Evolutionary conservation across 2,329 filamentous ascomycete genomes (phyloP).

Genomic region (Cladosporium sp.): DNA sequence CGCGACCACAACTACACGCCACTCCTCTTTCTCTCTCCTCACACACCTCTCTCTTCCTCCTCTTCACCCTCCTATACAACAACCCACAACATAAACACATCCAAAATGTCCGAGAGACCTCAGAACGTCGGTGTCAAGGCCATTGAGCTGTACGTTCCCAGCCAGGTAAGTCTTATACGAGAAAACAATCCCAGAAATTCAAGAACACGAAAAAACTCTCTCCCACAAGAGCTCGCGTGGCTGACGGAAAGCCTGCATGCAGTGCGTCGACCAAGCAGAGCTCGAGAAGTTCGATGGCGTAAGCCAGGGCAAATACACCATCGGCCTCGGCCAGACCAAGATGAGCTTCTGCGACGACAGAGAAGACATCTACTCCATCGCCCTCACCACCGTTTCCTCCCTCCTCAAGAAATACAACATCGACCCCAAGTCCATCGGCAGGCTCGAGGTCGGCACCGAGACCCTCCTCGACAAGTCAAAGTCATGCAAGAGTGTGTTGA

Average conservation of each 20-base stretch:
- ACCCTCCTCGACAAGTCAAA: conserved; percentile 53
- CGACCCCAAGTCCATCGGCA: conserved; percentile 47
- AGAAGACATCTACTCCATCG: conserved; percentile 52
- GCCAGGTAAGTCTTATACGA: conserved; percentile 38
- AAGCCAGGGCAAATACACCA: conserved; percentile 48
- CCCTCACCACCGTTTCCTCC: conserved; percentile 48
- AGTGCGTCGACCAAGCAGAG: conserved; percentile 51
- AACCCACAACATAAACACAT: conserved; percentile 18
- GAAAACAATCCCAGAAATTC: no score
- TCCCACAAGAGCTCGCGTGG: not conserved
- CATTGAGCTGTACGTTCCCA: conserved; percentile 52
- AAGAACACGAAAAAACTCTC: not conserved
- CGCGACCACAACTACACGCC: no score
- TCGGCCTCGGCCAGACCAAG: conserved; percentile 51
- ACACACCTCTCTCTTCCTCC: not conserved
- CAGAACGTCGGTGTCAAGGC: conserved; percentile 51
- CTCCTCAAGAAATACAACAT: conserved; percentile 50
- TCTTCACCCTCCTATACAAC: conserved; percentile 1
- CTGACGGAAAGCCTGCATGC: conserved; percentile 28
- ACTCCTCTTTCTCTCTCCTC: not conserved
- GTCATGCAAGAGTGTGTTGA: conserved; percentile 51
- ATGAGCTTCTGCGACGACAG: conserved; percentile 54
- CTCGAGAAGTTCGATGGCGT: conserved; percentile 54
- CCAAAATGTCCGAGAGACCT: conserved; percentile 41
- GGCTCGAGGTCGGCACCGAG: conserved; percentile 51